These are phyloP conservation scores for Babjeviella inositovora DNA, from an alignment of 805 yeast genomes.

Conservation along the genomic window DNA sequence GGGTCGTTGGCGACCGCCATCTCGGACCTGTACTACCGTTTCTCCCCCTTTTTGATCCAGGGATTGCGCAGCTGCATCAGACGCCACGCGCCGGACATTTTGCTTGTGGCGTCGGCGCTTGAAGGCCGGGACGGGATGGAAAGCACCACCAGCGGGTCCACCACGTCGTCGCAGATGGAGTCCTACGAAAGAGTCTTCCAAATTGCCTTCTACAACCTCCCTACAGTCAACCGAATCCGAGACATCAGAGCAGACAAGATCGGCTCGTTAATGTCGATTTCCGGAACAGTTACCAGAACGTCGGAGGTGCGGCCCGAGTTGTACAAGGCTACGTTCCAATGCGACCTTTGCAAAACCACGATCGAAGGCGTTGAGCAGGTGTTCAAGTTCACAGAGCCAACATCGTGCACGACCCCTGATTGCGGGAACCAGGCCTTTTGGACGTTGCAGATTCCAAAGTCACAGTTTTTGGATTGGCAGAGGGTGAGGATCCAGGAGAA, in stretches of 20 bases:
- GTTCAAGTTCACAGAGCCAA: constrained; percentile 89
- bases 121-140: constrained; percentile 12
- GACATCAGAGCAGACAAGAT: constrained; percentile 82
- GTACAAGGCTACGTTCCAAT: constrained; percentile 71
- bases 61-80: constrained; percentile 65
- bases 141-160: constrained; percentile 16
- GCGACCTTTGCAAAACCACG: constrained; percentile 75
- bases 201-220: constrained; percentile 77
- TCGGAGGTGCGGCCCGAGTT: constrained; percentile 94
- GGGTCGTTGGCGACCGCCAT: constrained; percentile 86
- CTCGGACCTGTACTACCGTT: constrained; percentile 82
- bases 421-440: constrained; percentile 80
- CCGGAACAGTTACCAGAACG: constrained; percentile 93
- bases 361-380: constrained; percentile 86
- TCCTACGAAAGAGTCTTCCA: constrained; percentile 68
- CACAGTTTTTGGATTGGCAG: constrained; percentile 93
- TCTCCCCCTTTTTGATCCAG: constrained; percentile 66
- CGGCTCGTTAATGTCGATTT: constrained; percentile 69
- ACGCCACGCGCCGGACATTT: constrained; percentile 58
- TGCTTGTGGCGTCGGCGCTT: constrained; percentile 30
- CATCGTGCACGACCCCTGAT: constrained; percentile 74
- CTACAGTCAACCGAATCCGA: constrained; percentile 69
- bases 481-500: constrained; percentile 90
- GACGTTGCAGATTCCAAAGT: constrained; percentile 71
- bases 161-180: constrained; percentile 26